phyloP scores from a whole-genome alignment of 352 stramenopile species.

The Pythium rishiriense region DNA sequence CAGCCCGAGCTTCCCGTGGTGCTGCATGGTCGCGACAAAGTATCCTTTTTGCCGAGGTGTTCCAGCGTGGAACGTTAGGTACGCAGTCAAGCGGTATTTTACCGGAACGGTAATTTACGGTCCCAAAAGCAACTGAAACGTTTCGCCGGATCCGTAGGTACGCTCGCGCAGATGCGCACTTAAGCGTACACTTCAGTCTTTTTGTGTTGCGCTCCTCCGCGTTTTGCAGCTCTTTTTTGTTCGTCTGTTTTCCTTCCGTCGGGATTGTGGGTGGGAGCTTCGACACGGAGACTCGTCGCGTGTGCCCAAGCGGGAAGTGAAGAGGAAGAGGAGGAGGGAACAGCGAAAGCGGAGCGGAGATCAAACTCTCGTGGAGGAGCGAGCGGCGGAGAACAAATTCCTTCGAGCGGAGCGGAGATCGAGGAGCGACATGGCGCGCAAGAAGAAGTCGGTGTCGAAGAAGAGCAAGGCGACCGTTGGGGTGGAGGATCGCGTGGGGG shows the following conservation, averaged over 20 bases:
- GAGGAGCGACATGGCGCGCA: constrained; percentile 11
- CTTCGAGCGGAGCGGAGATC: constrained; percentile 4
- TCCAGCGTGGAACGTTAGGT: neutral
- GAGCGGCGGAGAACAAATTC: no score
- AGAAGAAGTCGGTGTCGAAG: constrained; percentile 12
- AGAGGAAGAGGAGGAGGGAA: constrained; percentile 10
- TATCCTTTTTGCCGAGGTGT: neutral
- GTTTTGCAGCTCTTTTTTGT: constrained; percentile 7
- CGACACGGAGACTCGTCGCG: constrained; percentile 12
- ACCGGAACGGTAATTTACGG: no score
- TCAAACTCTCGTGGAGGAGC: neutral
- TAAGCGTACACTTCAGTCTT: constrained; percentile 3
- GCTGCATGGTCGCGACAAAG: constrained; percentile 3
- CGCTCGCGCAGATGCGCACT: neutral
- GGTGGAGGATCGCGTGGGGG: neutral
- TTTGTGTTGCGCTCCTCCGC: constrained; percentile 11
- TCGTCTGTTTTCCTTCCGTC: constrained; percentile 7
- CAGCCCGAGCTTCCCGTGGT: constrained; percentile 14
- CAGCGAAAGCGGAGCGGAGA: constrained; percentile 1
- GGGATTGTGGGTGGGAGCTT: neutral
- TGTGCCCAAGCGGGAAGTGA: constrained; percentile 4
- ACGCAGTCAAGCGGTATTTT: neutral
- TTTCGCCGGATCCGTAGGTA: neutral
- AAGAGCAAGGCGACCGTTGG: constrained; percentile 41
- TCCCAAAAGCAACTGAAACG: no score